Conservation (phyloP, 768 basidiomycete species). For the Suillus plorans region DNA sequence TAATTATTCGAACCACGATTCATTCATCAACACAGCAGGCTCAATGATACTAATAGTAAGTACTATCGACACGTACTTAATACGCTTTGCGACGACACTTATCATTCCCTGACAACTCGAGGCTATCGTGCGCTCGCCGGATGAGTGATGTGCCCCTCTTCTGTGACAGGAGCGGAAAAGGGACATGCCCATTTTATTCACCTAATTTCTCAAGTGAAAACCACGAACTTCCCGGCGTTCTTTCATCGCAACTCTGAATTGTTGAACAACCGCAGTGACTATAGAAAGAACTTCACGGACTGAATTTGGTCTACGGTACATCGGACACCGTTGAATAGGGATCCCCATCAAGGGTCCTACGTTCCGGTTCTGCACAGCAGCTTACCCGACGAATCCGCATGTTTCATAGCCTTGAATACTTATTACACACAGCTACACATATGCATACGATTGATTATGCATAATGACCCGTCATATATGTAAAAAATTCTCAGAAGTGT, state of each 20-base stretch:
- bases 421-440: not conserved
- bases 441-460: not conserved
- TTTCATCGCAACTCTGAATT: not conserved
- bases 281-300: not conserved
- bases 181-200: not conserved
- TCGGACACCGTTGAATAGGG: not conserved
- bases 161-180: not conserved
- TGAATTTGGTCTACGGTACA: not conserved
- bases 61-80: not conserved
- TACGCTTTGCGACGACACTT: not conserved
- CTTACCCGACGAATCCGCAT: not conserved
- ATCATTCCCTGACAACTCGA: not conserved
- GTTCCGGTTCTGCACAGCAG: not conserved
- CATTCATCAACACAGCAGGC: not conserved
- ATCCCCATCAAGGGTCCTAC: not conserved
- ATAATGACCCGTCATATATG: not conserved
- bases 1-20: not conserved
- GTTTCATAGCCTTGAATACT: not conserved
- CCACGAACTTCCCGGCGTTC: not conserved
- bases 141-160: not conserved
- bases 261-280: not conserved
- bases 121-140: not conserved
- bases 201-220: not conserved
- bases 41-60: not conserved
- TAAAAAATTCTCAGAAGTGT: not conserved